Base-by-base conservation (phyloP, 352 stramenopile species). In the Pythium grandisporangium region DNA sequence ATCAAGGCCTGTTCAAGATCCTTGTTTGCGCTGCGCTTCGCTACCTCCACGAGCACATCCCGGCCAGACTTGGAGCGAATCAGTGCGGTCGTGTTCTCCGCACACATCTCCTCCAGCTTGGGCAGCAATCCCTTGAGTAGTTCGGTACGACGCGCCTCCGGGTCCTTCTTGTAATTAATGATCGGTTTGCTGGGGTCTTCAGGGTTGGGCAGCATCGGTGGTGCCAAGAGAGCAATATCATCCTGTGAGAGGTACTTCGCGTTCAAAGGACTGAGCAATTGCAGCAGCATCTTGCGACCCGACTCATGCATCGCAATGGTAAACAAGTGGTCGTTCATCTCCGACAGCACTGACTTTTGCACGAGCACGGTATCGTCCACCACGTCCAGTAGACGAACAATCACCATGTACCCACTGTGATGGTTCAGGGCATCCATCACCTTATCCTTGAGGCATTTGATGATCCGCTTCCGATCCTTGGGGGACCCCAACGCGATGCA, bases 401-500 rank as follows among this genome's bases (percentile, higher is more conserved):
- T 86, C 30, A 94, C 78, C 5, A 95, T 58, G 64, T 95, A 96
- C 11, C 84, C 84, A 44, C 84, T 93, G 5, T 79, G 84, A 62
- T 96, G 84, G 58, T 95, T 95, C 50, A 69, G 83, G 6, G 85
- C 84, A 0, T 93, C 80, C 22, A 90, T 47, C 23, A 94, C 80
- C 58, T 95, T 94, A 61, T 92, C 84, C 57, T 95, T 95, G 13
- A 96, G 61, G 26, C 69, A 61, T 63, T 95, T 95, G 58, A 95
- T 89, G 52, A 95, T 86, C 30, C 79, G 77, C 65, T 96, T 96
- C 39, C 84, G 79, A 57, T 95, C 85, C 61, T 96, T 96, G 6
- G 84, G 75, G 1, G 70, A 67, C 35, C 80, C 81, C 8, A 94
- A 48, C 8, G 78, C 78, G 20, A 94, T 63, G 53, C 81, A 93